phyloP scores from a whole-genome alignment of 202 grass and related monocot species.

The Zoysia matrella region DNA sequence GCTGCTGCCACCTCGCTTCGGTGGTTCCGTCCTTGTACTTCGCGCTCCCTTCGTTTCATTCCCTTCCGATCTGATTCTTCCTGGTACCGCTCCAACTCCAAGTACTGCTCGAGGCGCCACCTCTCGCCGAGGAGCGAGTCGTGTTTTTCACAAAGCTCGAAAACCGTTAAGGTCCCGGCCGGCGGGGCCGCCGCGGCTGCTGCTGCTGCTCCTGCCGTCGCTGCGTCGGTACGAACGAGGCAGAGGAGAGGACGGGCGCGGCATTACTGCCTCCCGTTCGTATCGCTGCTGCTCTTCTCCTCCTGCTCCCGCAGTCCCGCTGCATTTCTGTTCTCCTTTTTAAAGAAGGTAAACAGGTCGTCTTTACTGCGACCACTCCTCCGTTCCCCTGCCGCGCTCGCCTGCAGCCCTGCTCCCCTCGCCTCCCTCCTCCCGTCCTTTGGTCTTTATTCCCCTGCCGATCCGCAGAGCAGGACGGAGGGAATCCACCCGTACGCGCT shows the following conservation, averaged over 20 bases:
- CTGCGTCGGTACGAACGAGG: slow-evolving; percentile 11
- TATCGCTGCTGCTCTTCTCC: too few species aligned
- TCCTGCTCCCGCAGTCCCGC: too few species aligned
- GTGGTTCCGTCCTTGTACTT: slow-evolving; percentile 27
- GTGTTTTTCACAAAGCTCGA: slow-evolving; percentile 37
- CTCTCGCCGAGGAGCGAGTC: neutral
- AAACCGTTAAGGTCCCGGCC: slow-evolving; percentile 58
- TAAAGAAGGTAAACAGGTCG: slow-evolving; percentile 39
- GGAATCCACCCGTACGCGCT: slow-evolving; percentile 29
- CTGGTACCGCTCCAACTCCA: too few species aligned
- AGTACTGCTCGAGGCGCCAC: too few species aligned
- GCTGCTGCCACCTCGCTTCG: neutral
- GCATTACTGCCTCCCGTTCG: slow-evolving; percentile 14
- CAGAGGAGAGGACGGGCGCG: slow-evolving; percentile 39
- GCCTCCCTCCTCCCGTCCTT: neutral
- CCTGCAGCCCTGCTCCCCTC: neutral
- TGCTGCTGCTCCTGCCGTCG: neutral
- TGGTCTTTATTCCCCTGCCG: slow-evolving; percentile 58
- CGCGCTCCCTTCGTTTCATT: slow-evolving; percentile 17
- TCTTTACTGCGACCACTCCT: slow-evolving; percentile 53
- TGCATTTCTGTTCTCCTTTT: slow-evolving; percentile 50
- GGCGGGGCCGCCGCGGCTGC: neutral
- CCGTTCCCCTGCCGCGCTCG: slow-evolving; percentile 1
- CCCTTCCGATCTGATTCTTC: neutral
- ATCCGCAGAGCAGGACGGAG: slow-evolving; percentile 29